Evolutionary conservation across 2,329 filamentous ascomycete species (phyloP).

Genomic region (Trichoderma atroviride): DNA sequence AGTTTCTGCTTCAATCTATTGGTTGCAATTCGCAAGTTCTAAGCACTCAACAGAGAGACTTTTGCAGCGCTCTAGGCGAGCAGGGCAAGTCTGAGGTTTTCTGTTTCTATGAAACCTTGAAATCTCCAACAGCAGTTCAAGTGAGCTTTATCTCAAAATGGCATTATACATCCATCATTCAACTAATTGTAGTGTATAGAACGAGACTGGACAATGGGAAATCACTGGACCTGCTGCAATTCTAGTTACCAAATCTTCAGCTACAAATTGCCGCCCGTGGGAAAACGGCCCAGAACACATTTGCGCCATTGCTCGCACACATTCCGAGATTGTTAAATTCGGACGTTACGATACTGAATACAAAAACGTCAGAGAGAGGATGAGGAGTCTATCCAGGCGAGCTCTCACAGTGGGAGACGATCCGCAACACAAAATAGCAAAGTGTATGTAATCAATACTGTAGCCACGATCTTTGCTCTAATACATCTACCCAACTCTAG

Average conservation of each 20-base stretch:
- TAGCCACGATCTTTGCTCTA: neutral
- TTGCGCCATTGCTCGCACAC: constrained; percentile 28
- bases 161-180: neutral
- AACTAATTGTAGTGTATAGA: constrained; percentile 18
- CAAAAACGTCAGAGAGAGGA: neutral
- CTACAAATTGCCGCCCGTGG: constrained; percentile 33
- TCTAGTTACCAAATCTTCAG: constrained; percentile 34
- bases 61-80: constrained; percentile 24
- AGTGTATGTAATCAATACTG: constrained; percentile 21
- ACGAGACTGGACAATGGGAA: constrained; percentile 29
- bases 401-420: neutral
- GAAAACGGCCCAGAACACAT: constrained; percentile 32
- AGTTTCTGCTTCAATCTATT: constrained; percentile 23
- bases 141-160: constrained; percentile 1
- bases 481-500: neutral
- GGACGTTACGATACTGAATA: constrained; percentile 28
- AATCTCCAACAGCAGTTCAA: constrained; percentile 34
- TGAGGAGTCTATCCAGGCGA: constrained; percentile 21
- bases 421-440: neutral
- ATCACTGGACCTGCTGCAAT: constrained; percentile 32
- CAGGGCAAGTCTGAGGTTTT: constrained; percentile 30
- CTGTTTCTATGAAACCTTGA: constrained; percentile 35
- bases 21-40: constrained; percentile 22
- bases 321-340: constrained; percentile 36
- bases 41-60: constrained; percentile 20